phyloP scores from a whole-genome alignment of 345 rosid species.

The Citropsis articulata region DNA sequence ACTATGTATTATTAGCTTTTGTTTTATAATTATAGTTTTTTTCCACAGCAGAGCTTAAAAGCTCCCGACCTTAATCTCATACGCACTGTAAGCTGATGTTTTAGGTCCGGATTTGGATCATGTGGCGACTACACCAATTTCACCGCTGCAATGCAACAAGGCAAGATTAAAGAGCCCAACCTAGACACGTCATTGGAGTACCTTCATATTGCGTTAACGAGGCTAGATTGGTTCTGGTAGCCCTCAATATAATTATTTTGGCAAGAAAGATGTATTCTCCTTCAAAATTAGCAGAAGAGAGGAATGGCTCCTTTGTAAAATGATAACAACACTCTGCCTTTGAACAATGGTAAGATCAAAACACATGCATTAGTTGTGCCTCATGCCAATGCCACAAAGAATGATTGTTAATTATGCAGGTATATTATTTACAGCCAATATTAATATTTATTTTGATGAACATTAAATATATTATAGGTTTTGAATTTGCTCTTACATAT shows the following conservation, averaged over 20 bases:
- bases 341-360: background rate
- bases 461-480: too few relatives aligned
- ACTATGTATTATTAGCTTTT: too few relatives aligned
- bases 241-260: slow-evolving; percentile 29
- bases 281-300: slow-evolving; percentile 57
- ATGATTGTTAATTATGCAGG: slow-evolving; percentile 72
- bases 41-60: too few relatives aligned
- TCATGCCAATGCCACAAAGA: slow-evolving; percentile 47
- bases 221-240: slow-evolving; percentile 56
- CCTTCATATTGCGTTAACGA: slow-evolving; percentile 47
- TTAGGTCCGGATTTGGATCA: slow-evolving; percentile 54
- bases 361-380: slow-evolving; percentile 49
- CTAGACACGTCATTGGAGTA: slow-evolving; percentile 28
- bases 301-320: slow-evolving; percentile 54
- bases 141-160: slow-evolving; percentile 37
- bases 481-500: too few relatives aligned
- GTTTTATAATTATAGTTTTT: too few relatives aligned
- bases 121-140: slow-evolving; percentile 45
- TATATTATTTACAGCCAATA: too few relatives aligned
- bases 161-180: slow-evolving; percentile 33
- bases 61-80: too few relatives aligned
- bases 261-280: slow-evolving; percentile 36
- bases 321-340: slow-evolving; percentile 27
- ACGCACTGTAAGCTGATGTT: too few relatives aligned
- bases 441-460: too few relatives aligned